These are phyloP conservation scores for Pleodorina starrii DNA, from an alignment of 139 green algal species.

Conservation along the genomic window DNA sequence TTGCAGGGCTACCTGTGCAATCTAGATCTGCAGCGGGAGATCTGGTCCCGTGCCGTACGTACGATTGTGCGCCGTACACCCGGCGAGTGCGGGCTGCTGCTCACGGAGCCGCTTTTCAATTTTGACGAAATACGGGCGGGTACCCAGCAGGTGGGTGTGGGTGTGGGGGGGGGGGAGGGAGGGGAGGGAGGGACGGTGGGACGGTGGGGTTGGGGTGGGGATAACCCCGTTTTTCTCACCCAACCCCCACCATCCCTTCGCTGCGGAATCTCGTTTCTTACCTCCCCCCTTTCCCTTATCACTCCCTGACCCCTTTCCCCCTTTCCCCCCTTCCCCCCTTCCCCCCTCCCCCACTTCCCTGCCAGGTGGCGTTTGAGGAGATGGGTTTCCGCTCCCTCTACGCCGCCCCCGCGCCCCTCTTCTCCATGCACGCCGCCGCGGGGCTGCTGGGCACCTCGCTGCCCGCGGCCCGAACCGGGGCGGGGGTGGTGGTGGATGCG, in stretches of 20 bases:
- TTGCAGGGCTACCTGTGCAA: conserved; percentile 69
- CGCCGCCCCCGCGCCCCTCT: conserved; percentile 68
- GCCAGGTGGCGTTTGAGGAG: conserved; percentile 87
- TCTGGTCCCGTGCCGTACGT: conserved; percentile 75
- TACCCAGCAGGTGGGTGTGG: conserved; percentile 70
- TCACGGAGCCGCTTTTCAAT: conserved; percentile 90
- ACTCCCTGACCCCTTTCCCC: too few species aligned
- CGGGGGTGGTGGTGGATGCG: conserved; percentile 74
- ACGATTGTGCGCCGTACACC: conserved; percentile 45
- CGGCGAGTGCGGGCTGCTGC: conserved; percentile 70
- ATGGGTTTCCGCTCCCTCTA: conserved; percentile 79
- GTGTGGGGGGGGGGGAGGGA: neutral
- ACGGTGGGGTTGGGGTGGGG: neutral
- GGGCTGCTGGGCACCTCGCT: neutral
- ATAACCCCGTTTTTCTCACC: too few species aligned
- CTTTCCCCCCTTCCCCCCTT: too few species aligned
- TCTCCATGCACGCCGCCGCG: conserved; percentile 67
- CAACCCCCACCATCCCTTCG: too few species aligned
- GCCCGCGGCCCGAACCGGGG: conserved; percentile 8
- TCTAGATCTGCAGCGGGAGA: conserved; percentile 86
- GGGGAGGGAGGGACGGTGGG: neutral
- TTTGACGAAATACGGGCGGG: conserved; percentile 76
- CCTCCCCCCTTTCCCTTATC: too few species aligned
- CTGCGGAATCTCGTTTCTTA: too few species aligned
- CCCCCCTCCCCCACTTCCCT: neutral